Percentiles rank a stretch among this genome's conserved stretches.
These are phyloP conservation scores for Lonicera japonica DNA, from an alignment of 129 eudicot genomes.

Conservation along the genomic window DNA sequence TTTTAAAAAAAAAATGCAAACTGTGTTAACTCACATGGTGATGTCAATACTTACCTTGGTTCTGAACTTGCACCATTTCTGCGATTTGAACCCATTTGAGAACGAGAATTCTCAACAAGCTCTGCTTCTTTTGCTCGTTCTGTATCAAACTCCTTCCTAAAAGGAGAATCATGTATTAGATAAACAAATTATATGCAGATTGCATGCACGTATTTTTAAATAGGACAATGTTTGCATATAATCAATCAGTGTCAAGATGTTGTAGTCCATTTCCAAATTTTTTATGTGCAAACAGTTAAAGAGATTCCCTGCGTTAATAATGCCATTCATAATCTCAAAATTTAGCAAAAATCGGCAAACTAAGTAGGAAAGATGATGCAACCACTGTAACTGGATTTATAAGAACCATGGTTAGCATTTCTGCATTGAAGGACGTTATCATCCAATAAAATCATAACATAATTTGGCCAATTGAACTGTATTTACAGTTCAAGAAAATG, in stretches of 20 bases:
- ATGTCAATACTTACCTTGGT: conserved; percentile 44
- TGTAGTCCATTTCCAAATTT: background rate
- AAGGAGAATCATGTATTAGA: background rate
- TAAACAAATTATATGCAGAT: background rate
- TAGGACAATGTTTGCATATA: background rate
- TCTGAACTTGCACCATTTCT: conserved; percentile 47
- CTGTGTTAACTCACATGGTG: background rate
- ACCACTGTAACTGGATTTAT: conserved; percentile 1
- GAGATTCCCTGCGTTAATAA: background rate
- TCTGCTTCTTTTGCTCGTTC: conserved; percentile 62
- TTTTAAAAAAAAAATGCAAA: background rate
- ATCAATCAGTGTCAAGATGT: background rate
- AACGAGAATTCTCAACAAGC: conserved; percentile 42
- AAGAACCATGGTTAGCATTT: background rate
- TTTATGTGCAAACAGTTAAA: background rate
- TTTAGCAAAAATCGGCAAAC: background rate
- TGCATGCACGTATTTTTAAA: background rate
- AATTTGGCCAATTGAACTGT: background rate
- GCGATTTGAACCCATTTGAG: conserved; percentile 21
- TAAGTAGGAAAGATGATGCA: background rate
- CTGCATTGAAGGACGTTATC: background rate
- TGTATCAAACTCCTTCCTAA: conserved; percentile 81
- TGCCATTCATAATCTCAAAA: background rate
- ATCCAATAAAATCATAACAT: background rate
- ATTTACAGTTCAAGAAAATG: background rate